Evolutionary conservation across 352 stramenopile species (phyloP).

Genomic region (Pythium brassicae): DNA sequence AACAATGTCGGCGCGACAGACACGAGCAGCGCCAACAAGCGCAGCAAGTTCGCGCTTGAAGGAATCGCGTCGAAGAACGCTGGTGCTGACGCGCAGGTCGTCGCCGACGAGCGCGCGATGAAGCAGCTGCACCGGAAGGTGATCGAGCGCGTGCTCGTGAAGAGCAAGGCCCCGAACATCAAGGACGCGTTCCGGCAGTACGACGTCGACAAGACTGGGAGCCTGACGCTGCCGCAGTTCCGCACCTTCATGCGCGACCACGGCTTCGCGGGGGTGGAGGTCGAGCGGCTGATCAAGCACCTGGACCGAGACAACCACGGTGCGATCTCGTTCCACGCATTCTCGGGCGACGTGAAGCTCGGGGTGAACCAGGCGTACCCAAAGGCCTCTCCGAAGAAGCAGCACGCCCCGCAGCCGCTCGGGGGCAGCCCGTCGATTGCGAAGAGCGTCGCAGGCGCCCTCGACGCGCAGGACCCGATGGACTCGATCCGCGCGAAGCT

Average conservation of each 20-base stretch:
- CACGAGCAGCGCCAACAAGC: not conserved
- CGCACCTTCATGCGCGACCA: slow-evolving; percentile 47
- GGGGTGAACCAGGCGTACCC: slow-evolving; percentile 37
- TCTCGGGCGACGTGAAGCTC: slow-evolving; percentile 37
- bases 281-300: slow-evolving; percentile 44
- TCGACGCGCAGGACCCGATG: slow-evolving; percentile 31
- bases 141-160: slow-evolving; percentile 50
- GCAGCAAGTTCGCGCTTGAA: not conserved
- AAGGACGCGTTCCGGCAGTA: slow-evolving; percentile 71
- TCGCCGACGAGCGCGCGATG: slow-evolving; percentile 11
- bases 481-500: slow-evolving; percentile 51
- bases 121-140: slow-evolving; percentile 53
- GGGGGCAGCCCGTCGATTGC: slow-evolving; percentile 11
- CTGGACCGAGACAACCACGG: slow-evolving; percentile 31
- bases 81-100: not conserved
- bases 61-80: not conserved
- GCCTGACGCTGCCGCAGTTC: slow-evolving; percentile 44
- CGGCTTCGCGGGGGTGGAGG: slow-evolving; percentile 43
- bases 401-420: slow-evolving; percentile 26
- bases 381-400: slow-evolving; percentile 40
- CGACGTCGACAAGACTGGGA: slow-evolving; percentile 38
- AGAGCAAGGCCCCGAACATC: slow-evolving; percentile 46
- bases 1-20: slow-evolving; percentile 10
- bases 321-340: slow-evolving; percentile 48
- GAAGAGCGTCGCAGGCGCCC: slow-evolving; percentile 7